Conservation (phyloP, 305 asterid genomes). For the Fraxinus latifolia region DNA sequence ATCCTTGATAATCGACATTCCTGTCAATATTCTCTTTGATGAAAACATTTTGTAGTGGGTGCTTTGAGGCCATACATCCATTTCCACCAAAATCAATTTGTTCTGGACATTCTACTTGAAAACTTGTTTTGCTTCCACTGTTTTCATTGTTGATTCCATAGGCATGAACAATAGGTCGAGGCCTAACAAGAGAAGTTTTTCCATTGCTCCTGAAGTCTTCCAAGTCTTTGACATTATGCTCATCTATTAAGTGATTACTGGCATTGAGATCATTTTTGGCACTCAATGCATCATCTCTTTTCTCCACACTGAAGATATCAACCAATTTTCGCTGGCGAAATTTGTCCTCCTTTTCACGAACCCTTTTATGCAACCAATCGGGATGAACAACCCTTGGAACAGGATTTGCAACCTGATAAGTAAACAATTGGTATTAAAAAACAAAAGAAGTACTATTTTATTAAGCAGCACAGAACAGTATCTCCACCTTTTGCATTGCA, state of each 20-base stretch:
- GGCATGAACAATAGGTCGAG: constrained; percentile 68
- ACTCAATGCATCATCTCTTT: constrained; percentile 41
- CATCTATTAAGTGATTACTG: constrained; percentile 37
- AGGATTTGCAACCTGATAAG: constrained; percentile 84
- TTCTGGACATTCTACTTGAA: constrained; percentile 33
- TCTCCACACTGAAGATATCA: constrained; percentile 65
- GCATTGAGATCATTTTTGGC: constrained; percentile 31
- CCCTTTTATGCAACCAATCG: constrained; percentile 98
- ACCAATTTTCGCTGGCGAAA: constrained; percentile 86
- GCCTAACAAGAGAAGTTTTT: constrained; percentile 43
- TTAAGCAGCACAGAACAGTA: constrained; percentile 12
- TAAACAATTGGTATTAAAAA: constrained; percentile 32
- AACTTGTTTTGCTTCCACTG: constrained; percentile 35
- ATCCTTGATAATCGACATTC: constrained; percentile 78
- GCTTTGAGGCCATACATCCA: constrained; percentile 27
- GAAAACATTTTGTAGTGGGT: constrained; percentile 39
- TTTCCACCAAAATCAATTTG: constrained; percentile 38
- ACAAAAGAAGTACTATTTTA: constrained; percentile 19
- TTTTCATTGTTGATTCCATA: constrained; percentile 44
- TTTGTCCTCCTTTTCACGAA: constrained; percentile 96
- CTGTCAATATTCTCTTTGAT: constrained; percentile 56
- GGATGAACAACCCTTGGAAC: constrained; percentile 99
- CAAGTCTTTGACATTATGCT: constrained; percentile 57
- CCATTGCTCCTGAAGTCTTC: constrained; percentile 71
- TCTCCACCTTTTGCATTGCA: constrained; percentile 94